Evolutionary conservation across 768 basidiomycete genomes (phyloP), one percentile per base, ranked within the genome.

Genomic region (Rhodotorula graminis): DNA sequence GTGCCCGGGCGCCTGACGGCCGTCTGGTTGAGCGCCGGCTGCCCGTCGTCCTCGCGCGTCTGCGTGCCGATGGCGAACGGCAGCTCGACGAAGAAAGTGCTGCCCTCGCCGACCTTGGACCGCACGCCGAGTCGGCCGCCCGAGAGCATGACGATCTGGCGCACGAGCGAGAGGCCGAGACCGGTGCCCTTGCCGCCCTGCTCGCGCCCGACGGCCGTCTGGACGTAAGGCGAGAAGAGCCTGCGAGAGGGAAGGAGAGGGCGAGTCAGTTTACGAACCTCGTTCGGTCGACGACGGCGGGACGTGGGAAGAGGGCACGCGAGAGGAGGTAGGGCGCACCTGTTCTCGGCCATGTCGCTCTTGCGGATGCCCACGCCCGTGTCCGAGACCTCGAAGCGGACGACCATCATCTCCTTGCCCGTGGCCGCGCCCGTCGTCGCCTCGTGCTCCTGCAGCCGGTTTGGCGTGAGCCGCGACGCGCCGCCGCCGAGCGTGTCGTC

Each of bases 121-220:
- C 77, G 74, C 23, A 84, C 83, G 50, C 83, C 83, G 58, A 84
- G 74, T 61, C 84, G 79, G 27, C 84, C 84, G 37, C 82, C 80
- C 25, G 76, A 78, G 37, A 84, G 78, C 73, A 81, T 81, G 63
- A 84, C 82, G 70, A 84, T 84, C 64, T 83, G 82, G 27, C 83
- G 78, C 19, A 83, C 82, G 31, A 84, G 78, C 10, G 82, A 82
- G 12, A 84, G 73, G 50, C 84, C 84, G 10, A 84, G 71, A 4
- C 84, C 83, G 8, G 82, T 82, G 0, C 84, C 84, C 77, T 83
- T 83, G 9, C 83, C 83, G 57, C 83, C 83, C 73, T 84, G 83
- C 56, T 81, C 78, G 44, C 82, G 70, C 15, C 84, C 84, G 55
- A 83, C 81, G 64, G 83, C 83, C 16, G 83, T 84, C 67, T 84